Base-by-base conservation (phyloP, 176 grass and related monocot genomes). In the Carex littledalei region DNA sequence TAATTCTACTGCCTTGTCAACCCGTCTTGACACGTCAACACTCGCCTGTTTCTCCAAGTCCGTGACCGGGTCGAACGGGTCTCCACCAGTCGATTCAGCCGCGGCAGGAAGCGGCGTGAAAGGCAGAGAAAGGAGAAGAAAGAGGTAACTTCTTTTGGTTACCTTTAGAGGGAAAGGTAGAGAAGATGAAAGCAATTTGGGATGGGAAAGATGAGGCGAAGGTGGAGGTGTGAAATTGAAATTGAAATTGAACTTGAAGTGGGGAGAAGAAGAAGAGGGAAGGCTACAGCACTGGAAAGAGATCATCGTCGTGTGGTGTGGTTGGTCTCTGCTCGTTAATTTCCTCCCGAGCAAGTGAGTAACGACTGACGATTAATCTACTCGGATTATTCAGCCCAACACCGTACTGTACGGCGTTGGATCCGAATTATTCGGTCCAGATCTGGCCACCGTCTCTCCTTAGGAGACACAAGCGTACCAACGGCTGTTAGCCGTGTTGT, bases 1-100 rank as follows among this genome's bases (percentile, higher is more conserved):
- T 16, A 97, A 90, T 4, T 66, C 63, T 10, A 92, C 86, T 3
- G 93, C 95, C 79, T 95, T 89, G 0, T 84, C 82, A 57, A 98
- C 83, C 82, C 93, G 91, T 80, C 69, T 78, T 50, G 91, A 90
- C 63, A 94, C 17, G 10, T 81, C 26, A 5, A 52, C 88, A 87
- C 95, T 98, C 13, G 88, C 88, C 32, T 67, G 47, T 32, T 71
- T 85, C 63, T 98, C 91, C 32, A 71, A 79, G 13, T 86, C 74
- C 43, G 93, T 89, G 41, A 93, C 65, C 1, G 91, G 93, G 81
- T 94, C 81, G 81, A 87, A 94, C 62, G 52, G n/a, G 17, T 77
- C 63, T 31, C 10, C 83, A 9, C 14, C 5, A 6, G 60, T 63
- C 2, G 43, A 3, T n/a, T 13, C 64, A 0, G 76, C 41, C 2